Evolutionary conservation across 148 eudicot genomes (phyloP), one percentile per base, ranked within the genome.

Genomic region (Bassia scoparia): DNA sequence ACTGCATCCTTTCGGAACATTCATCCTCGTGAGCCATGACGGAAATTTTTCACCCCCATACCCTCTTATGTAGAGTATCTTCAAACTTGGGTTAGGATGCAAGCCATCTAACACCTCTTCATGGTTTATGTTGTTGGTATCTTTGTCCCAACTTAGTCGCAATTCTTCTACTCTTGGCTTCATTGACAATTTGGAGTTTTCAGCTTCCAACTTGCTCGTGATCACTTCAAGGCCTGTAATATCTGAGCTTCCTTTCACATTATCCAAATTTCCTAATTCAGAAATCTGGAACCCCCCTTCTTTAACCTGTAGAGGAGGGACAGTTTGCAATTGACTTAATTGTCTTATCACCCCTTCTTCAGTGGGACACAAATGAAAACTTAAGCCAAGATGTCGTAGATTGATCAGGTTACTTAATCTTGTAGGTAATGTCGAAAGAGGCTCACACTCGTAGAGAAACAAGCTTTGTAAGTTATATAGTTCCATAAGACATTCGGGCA

Each of bases 201-300:
- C 33, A 16, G 70, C 70, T 1, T 67, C 70, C 27, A 20, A 15
- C 70, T 67, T 67, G 70, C 31, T 23, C 34, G 26, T 27, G 61
- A 58, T 14, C 16, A 26, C 33, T 15, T 58, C 17, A 58, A 58
- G 61, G 4, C 61, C 70, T 41, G 12, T 23, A 13, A 67, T 43
- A 0, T 11, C 20, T 26, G 44, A 26, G 1, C 0, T 13, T 13
- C 53, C 54, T 5, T 52, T 67, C 44, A 67, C 7, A 20, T 67
- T 33, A 23, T 43, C 34, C 70, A 67, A 67, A 44, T 20, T 0
- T 67, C 54, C 24, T 30, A 67, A 41, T 44, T 67, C 70, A 58
- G 17, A 24, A 58, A 58, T 58, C 33, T 58, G 61, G 16, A 58
- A 58, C 13, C 61, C 34, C 33, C 70, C 31, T 24, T 67, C 70